These are phyloP conservation scores for Botrytis tulipae DNA, from an alignment of 2,329 filamentous ascomycete species.

Conservation along the genomic window DNA sequence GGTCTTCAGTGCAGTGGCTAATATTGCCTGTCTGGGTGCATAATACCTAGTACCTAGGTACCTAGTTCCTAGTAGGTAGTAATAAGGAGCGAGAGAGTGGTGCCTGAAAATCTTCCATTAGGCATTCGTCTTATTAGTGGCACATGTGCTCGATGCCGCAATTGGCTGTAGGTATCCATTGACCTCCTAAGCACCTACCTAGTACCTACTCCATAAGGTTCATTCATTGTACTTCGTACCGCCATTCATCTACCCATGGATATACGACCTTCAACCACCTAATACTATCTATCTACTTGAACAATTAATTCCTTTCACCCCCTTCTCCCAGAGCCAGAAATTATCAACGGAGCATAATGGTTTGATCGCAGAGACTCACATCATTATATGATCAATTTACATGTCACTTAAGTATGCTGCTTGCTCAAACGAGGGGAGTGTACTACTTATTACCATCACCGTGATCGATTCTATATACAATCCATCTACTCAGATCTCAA, in stretches of 20 bases:
- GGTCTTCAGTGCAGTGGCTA: not conserved
- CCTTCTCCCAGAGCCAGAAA: not conserved
- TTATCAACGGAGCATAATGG: not conserved
- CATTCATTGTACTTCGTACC: not conserved
- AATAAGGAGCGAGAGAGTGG: not conserved
- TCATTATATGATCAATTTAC: not conserved
- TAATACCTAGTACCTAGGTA: too few species aligned
- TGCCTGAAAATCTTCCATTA: not conserved
- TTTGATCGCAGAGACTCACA: not conserved
- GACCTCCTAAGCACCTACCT: not conserved
- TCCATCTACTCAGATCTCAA: not conserved
- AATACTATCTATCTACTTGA: not conserved
- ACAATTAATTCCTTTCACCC: not conserved
- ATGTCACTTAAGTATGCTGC: conserved; percentile 27
- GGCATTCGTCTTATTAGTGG: not conserved
- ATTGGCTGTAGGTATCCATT: not conserved
- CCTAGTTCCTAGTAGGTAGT: too few species aligned
- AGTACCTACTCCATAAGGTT: not conserved
- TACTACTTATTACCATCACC: conserved; percentile 26
- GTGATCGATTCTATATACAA: conserved; percentile 4
- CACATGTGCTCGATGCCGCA: not conserved
- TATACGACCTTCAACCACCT: not conserved
- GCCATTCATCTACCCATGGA: not conserved
- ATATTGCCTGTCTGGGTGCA: not conserved
- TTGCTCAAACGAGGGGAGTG: conserved; percentile 24